phyloP scores from a whole-genome alignment of 495 filamentous ascomycete species.

The Penicillium soppii region DNA sequence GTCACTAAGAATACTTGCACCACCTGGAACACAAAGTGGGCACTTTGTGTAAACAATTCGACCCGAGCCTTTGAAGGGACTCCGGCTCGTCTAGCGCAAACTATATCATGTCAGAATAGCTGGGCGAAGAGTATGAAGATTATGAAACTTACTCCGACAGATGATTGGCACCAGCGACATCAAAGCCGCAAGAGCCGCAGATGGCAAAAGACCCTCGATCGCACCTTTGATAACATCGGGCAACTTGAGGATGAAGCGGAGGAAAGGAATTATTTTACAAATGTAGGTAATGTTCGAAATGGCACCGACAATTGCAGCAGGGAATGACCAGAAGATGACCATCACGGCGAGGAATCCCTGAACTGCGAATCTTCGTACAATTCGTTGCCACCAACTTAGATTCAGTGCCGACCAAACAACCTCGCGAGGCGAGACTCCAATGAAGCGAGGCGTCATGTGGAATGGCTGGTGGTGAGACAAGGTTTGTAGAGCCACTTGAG shows the following conservation, averaged over 20 bases:
- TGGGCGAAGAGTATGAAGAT: not conserved
- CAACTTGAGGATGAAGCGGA: constrained; percentile 68
- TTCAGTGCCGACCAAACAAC: constrained; percentile 80
- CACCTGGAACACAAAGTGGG: constrained; percentile 89
- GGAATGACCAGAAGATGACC: constrained; percentile 91
- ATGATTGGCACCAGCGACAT: constrained; percentile 87
- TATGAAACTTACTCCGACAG: constrained; percentile 60
- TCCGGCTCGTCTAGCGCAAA: constrained; percentile 69
- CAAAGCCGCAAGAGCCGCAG: constrained; percentile 70
- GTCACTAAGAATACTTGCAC: constrained; percentile 87
- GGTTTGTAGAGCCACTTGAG: constrained; percentile 77
- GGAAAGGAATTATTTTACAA: constrained; percentile 55
- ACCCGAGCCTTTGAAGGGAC: constrained; percentile 73
- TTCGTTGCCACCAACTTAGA: constrained; percentile 80
- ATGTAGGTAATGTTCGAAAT: constrained; percentile 81
- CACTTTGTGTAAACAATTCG: constrained; percentile 83
- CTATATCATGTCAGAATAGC: constrained; percentile 39
- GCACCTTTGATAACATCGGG: constrained; percentile 70
- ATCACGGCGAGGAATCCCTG: constrained; percentile 68
- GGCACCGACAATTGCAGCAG: constrained; percentile 74
- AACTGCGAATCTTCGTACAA: constrained; percentile 65
- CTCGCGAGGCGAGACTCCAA: constrained; percentile 74
- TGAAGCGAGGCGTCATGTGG: constrained; percentile 81
- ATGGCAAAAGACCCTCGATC: constrained; percentile 75
- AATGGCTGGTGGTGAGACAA: constrained; percentile 80